Percentiles rank a stretch among this genome's conserved stretches.
Evolutionary conservation across 108 stramenopile genomes (phyloP).

Genomic region (Mayamaea pseudoterrestris): DNA sequence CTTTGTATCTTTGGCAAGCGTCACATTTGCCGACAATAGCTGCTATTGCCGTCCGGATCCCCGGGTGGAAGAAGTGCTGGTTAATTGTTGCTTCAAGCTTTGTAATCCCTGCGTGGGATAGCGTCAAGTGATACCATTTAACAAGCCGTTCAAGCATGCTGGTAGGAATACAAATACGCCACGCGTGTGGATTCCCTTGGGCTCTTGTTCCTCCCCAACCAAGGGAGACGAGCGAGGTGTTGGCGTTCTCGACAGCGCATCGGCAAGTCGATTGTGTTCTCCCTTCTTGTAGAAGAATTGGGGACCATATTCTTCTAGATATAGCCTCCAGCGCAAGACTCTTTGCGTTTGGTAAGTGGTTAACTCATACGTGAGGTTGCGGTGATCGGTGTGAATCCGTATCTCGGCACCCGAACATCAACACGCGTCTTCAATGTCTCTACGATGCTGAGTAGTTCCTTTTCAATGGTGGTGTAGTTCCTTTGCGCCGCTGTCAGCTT

Average conservation of each 20-base stretch:
- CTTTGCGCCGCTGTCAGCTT: constrained; percentile 27
- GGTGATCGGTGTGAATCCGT: constrained; percentile 14
- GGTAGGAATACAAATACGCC: constrained; percentile 23
- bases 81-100: constrained; percentile 8
- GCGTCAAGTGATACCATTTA: constrained; percentile 19
- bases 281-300: constrained; percentile 24
- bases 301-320: constrained; percentile 27
- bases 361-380: constrained; percentile 9
- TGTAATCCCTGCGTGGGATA: constrained; percentile 17
- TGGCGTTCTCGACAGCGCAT: constrained; percentile 6
- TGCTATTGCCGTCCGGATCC: not conserved
- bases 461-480: constrained; percentile 24
- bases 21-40: constrained; percentile 2
- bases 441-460: constrained; percentile 35
- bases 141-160: constrained; percentile 5
- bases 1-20: constrained; percentile 13
- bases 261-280: constrained; percentile 27
- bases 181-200: too few species aligned
- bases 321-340: constrained; percentile 27
- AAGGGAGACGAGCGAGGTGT: too few species aligned
- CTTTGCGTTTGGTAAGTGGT: constrained; percentile 9
- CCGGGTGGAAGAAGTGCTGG: not conserved
- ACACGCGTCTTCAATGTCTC: constrained; percentile 36
- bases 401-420: constrained; percentile 18
- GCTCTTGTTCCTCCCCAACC: too few species aligned